phyloP scores from a whole-genome alignment of 352 stramenopile species.

The Pythium monospermum region DNA sequence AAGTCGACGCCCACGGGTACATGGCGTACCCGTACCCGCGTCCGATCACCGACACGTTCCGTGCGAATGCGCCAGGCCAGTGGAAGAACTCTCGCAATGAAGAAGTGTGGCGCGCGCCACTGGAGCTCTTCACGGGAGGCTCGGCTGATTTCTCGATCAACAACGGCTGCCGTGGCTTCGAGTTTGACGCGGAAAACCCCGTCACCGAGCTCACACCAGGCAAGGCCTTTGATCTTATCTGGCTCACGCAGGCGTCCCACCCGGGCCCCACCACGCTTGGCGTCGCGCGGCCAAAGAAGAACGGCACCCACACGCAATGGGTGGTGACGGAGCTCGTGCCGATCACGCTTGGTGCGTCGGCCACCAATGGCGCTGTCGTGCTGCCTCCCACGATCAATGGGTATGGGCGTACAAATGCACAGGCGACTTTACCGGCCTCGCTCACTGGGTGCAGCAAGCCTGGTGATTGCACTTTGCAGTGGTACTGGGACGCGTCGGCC shows the following conservation, averaged over 20 bases:
- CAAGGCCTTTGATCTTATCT: slow-evolving; percentile 4
- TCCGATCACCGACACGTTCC: slow-evolving; percentile 5
- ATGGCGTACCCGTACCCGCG: slow-evolving; percentile 6
- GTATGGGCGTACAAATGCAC: not conserved
- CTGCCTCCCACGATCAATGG: slow-evolving; percentile 1
- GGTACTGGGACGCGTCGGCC: slow-evolving; percentile 4
- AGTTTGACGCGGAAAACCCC: slow-evolving; percentile 6
- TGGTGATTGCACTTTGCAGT: slow-evolving; percentile 10
- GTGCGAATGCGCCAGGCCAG: slow-evolving; percentile 4
- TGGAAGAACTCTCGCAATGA: not conserved
- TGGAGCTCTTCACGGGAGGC: slow-evolving; percentile 7
- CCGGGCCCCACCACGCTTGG: slow-evolving; percentile 4
- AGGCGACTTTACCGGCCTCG: not conserved
- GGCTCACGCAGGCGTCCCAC: slow-evolving; percentile 10
- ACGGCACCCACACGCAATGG: slow-evolving; percentile 1
- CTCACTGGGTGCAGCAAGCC: slow-evolving; percentile 7
- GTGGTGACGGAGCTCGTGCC: slow-evolving; percentile 1
- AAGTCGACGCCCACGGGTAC: not conserved
- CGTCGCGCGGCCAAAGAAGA: slow-evolving; percentile 2
- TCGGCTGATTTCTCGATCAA: slow-evolving; percentile 7
- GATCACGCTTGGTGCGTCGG: not conserved
- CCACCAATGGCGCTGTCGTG: not conserved
- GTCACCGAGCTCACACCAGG: slow-evolving; percentile 7
- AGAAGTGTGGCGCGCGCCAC: slow-evolving; percentile 3
- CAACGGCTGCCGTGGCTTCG: slow-evolving; percentile 10